Evolutionary conservation across 2,329 filamentous ascomycete genomes (phyloP), one percentile per base, ranked within the genome.

Genomic region (Trichocomaceae sp.): DNA sequence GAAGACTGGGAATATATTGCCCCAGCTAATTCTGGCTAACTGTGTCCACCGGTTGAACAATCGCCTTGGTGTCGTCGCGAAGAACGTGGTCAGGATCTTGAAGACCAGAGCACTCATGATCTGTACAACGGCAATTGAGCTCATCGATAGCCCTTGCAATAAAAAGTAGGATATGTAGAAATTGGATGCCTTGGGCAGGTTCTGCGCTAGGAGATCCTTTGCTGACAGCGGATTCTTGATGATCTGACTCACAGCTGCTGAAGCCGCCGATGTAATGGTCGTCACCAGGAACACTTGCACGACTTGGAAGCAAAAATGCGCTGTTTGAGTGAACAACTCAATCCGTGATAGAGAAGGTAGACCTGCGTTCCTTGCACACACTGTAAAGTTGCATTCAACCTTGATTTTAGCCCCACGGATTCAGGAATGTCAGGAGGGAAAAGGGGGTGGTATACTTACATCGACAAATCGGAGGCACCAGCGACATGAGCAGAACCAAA

Each of bases 151-250:
- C 29, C 92, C 93, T 69, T 97, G 91, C 1, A 99, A 84, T 22
- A 97, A 82, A 63, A 97, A 95, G 74, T 96, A 99, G 0, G 87
- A 90, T 13, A 97, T 86, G 71, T 96, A 99, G 66, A 96, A 95
- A 71, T 95, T 97, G 57, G 90, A 92, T 0, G 90, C 86, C 60
- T 85, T 88, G 17, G 93, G 93, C 2, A 99, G 75, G 59, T 89
- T 87, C 41, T 79, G 67, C 0, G 90, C 86, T 9, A 96, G 77
- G 5, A 93, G 75, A 10, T 74, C 75, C 1, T 89, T 84, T 5
- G 82, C 80, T 0, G 77, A 77, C 8, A 78, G 70, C 0, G 90
- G 90, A 42, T 89, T 68, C 1, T 85, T 60, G 22, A 84, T 75
- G 49, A 95, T 85, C 44, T 85, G 70, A 20, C 81, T 74, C 1